Percentiles rank a stretch among this genome's conserved stretches.
Evolutionary conservation across 1,284 basidiomycete species (phyloP).

Genomic region (Hypsizygus ulmarius): DNA sequence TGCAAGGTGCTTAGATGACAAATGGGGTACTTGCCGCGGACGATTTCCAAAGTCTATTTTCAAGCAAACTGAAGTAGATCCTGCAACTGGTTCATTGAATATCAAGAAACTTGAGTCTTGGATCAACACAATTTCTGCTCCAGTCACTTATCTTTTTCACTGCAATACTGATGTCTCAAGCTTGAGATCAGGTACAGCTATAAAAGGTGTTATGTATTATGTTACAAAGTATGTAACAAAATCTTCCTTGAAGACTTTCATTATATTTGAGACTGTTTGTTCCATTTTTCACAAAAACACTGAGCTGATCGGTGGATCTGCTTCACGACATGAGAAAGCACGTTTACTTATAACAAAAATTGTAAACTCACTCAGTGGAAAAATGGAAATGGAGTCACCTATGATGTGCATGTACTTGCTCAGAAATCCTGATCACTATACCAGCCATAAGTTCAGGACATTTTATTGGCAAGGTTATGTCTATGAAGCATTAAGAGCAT

Average conservation of each 20-base stretch:
- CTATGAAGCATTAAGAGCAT: neutral
- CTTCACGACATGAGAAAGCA: conserved; percentile 16
- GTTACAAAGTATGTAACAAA: conserved; percentile 42
- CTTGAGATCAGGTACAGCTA: conserved; percentile 34
- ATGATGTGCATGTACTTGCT: conserved; percentile 29
- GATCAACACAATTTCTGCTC: conserved; percentile 32
- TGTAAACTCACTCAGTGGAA: conserved; percentile 27
- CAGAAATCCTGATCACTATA: conserved; percentile 33
- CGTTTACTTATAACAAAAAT: conserved; percentile 26
- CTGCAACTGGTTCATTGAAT: no score
- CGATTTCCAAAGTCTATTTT: conserved; percentile 26
- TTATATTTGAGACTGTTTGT: conserved; percentile 26
- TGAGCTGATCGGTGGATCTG: conserved; percentile 17
- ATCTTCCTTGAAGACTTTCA: conserved; percentile 31
- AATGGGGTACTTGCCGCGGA: conserved; percentile 23
- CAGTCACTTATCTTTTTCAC: conserved; percentile 31
- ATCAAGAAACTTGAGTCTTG: conserved; percentile 32
- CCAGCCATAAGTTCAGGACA: conserved; percentile 22
- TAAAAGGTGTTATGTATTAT: conserved; percentile 36
- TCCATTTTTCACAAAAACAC: conserved; percentile 24
- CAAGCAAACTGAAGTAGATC: conserved; percentile 21
- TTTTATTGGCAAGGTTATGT: conserved; percentile 16
- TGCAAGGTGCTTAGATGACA: conserved; percentile 22
- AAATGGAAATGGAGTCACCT: conserved; percentile 31
- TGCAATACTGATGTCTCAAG: conserved; percentile 38